Evolutionary conservation across 345 rosid species (phyloP).

Genomic region (Citrus glauca): DNA sequence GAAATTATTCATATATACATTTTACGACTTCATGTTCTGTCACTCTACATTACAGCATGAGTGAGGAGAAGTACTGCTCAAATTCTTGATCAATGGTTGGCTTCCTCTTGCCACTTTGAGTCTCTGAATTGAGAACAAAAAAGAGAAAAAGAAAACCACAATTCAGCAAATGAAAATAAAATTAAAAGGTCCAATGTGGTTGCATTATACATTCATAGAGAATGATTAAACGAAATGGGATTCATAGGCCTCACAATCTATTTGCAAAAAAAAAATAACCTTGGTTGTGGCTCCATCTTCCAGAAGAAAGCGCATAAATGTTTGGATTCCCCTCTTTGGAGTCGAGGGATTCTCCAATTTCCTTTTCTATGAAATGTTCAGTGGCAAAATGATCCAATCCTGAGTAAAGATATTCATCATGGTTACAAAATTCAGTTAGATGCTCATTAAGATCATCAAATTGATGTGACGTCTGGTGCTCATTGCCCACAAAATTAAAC

Average conservation of each 20-base stretch:
- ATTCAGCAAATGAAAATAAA: background rate
- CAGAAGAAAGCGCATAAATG: slow-evolving; percentile 56
- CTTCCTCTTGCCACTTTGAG: slow-evolving; percentile 33
- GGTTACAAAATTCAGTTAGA: slow-evolving; percentile 22
- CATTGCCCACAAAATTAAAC: background rate
- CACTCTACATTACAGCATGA: slow-evolving; percentile 53
- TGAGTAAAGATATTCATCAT: slow-evolving; percentile 21
- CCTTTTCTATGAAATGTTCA: slow-evolving; percentile 43
- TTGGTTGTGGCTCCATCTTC: slow-evolving; percentile 60
- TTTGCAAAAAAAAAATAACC: slow-evolving; percentile 31
- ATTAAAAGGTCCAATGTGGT: background rate
- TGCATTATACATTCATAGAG: background rate
- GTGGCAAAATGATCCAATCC: slow-evolving; percentile 27
- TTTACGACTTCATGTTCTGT: background rate
- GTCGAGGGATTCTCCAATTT: slow-evolving; percentile 36
- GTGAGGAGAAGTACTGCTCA: slow-evolving; percentile 77
- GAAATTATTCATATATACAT: background rate
- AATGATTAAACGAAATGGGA: background rate
- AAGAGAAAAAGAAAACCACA: background rate
- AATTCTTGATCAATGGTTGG: slow-evolving; percentile 95
- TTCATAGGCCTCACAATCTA: background rate
- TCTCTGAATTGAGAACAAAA: slow-evolving; percentile 37
- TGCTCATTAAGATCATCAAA: slow-evolving; percentile 27
- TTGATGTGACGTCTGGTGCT: slow-evolving; percentile 5
- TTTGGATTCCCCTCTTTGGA: slow-evolving; percentile 33